Conservation (phyloP, 2,329 filamentous ascomycete genomes). For the Xylariomycetidae sp. region DNA sequence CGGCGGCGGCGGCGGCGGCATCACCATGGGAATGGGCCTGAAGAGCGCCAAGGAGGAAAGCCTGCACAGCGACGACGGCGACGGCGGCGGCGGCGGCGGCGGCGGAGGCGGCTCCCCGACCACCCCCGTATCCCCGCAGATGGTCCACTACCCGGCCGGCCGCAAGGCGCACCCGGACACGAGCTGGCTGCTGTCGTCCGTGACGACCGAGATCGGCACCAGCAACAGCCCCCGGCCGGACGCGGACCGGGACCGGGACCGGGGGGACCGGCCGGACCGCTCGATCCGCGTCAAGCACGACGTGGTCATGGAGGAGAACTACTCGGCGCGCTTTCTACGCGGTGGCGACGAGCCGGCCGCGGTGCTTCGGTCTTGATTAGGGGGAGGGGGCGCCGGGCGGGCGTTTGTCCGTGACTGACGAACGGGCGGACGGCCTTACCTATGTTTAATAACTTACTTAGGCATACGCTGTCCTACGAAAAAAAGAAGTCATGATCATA, state of each 20-base stretch:
- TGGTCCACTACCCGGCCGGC: not conserved
- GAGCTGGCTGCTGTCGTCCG: conserved; percentile 12
- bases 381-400: no score
- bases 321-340: no score
- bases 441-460: no score
- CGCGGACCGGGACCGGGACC: conserved; percentile 3
- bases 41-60: conserved; percentile 4
- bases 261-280: no score
- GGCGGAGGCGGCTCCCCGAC: conserved; percentile 4
- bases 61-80: conserved; percentile 2
- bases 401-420: no score
- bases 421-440: no score
- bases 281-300: no score
- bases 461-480: no score
- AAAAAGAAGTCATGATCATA: no score
- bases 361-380: no score
- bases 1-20: not conserved
- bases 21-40: conserved; percentile 7
- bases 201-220: conserved; percentile 16
- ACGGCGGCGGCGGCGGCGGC: conserved; percentile 6
- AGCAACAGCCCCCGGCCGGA: conserved; percentile 1
- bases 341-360: no score
- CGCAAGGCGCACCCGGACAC: conserved; percentile 1
- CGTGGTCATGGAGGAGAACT: no score
- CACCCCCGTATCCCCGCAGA: not conserved